phyloP scores from a whole-genome alignment of 192 early-diverging fungal species.

The Coemansia interrupta region DNA sequence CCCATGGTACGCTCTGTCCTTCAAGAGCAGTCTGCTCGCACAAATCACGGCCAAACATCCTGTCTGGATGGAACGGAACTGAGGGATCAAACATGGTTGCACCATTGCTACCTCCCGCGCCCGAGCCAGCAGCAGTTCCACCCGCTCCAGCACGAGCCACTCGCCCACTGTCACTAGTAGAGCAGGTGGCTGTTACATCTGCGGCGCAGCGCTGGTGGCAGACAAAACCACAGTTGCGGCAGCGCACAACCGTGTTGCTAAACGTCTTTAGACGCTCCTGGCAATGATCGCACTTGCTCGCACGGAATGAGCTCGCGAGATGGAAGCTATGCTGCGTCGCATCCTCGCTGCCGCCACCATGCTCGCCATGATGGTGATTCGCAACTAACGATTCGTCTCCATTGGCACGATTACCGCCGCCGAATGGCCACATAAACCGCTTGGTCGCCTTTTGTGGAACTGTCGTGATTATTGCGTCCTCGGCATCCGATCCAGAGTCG shows the following conservation, averaged over 20 bases:
- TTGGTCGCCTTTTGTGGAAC: constrained; percentile 51
- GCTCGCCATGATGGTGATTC: background rate
- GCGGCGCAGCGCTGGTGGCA: constrained; percentile 49
- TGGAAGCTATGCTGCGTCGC: constrained; percentile 45
- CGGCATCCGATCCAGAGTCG: constrained; percentile 45
- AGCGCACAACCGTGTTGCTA: constrained; percentile 38
- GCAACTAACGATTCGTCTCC: background rate
- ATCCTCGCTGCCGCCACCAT: background rate
- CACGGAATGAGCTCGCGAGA: constrained; percentile 35
- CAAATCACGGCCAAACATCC: constrained; percentile 68
- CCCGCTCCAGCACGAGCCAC: constrained; percentile 4
- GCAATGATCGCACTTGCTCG: constrained; percentile 49
- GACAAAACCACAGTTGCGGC: constrained; percentile 45
- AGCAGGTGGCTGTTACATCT: constrained; percentile 42
- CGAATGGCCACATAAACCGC: constrained; percentile 53
- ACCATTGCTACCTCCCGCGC: background rate
- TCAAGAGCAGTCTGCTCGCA: constrained; percentile 57
- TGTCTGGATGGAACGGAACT: constrained; percentile 34
- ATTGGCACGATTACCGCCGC: constrained; percentile 18
- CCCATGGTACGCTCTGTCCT: constrained; percentile 59
- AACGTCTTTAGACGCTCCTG: constrained; percentile 48
- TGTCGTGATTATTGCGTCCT: constrained; percentile 48
- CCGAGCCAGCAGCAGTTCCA: background rate
- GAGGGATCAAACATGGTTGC: constrained; percentile 10
- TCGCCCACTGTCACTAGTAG: constrained; percentile 5